These are phyloP conservation scores for Simplicillium sp. DNA, from an alignment of 2,329 filamentous ascomycete genomes.

Conservation along the genomic window DNA sequence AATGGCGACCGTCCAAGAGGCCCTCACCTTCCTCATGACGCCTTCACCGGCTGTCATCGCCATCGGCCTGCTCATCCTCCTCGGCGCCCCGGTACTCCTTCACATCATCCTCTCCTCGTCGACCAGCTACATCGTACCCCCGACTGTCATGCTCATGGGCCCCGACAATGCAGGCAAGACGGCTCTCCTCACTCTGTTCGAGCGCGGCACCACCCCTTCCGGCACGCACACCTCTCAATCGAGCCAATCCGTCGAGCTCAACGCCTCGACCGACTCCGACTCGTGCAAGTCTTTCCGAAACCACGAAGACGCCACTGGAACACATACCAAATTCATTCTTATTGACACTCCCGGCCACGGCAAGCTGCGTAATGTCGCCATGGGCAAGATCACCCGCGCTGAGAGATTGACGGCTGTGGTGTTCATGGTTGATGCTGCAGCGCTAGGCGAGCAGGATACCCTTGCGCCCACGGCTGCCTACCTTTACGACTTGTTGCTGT, in stretches of 20 bases:
- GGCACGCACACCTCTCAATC: conserved; percentile 48
- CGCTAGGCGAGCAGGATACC: conserved; percentile 46
- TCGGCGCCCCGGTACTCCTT: conserved; percentile 67
- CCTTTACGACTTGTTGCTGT: conserved; percentile 79
- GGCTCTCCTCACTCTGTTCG: conserved; percentile 66
- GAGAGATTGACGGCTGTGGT: conserved; percentile 61
- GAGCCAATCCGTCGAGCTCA: conserved; percentile 43
- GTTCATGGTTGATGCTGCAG: conserved; percentile 81
- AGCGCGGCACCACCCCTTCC: conserved; percentile 38
- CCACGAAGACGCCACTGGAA: conserved; percentile 43
- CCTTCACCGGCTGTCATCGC: conserved; percentile 55
- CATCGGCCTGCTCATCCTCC: conserved; percentile 59
- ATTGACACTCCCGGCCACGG: conserved; percentile 92
- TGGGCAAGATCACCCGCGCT: conserved; percentile 35
- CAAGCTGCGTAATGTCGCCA: conserved; percentile 70
- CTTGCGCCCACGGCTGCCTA: conserved; percentile 72
- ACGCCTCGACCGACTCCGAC: conserved; percentile 35
- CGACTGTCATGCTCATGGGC: conserved; percentile 72
- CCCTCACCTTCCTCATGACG: conserved; percentile 45
- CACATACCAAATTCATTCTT: conserved; percentile 63
- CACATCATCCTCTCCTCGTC: conserved; percentile 66
- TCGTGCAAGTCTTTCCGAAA: conserved; percentile 38
- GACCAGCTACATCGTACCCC: conserved; percentile 52
- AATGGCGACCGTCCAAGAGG: conserved; percentile 28
- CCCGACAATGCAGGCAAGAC: conserved; percentile 84